Evolutionary conservation across 208 protist species (phyloP).

Genomic region (Crithidia mellificae): DNA sequence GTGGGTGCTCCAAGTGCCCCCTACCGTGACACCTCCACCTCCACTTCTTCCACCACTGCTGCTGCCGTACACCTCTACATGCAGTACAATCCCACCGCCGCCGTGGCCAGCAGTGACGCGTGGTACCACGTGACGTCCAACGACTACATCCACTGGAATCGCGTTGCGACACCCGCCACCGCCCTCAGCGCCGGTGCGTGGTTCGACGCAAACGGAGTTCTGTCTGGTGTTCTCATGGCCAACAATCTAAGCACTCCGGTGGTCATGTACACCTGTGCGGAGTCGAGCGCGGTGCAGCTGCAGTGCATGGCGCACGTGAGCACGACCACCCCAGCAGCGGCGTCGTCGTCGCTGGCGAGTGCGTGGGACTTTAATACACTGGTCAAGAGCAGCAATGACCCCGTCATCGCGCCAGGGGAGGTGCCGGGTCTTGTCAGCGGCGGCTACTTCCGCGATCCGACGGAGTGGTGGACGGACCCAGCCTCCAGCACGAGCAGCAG

Average conservation of each 20-base stretch:
- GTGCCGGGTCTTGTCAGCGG: slow-evolving; percentile 32
- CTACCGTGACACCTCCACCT: slow-evolving; percentile 53
- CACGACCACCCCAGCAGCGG: too few relatives aligned
- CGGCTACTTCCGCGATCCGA: slow-evolving; percentile 48
- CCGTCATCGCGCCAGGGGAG: slow-evolving; percentile 31
- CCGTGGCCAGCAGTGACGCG: slow-evolving; percentile 40
- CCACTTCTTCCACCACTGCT: too few relatives aligned
- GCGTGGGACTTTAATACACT: slow-evolving; percentile 21
- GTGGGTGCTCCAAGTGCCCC: slow-evolving; percentile 61
- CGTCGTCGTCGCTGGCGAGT: too few relatives aligned
- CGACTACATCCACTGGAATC: slow-evolving; percentile 53
- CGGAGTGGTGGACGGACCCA: slow-evolving; percentile 44
- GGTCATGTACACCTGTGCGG: slow-evolving; percentile 48
- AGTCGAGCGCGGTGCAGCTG: slow-evolving; percentile 32
- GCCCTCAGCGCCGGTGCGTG: slow-evolving; percentile 38
- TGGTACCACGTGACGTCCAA: slow-evolving; percentile 55
- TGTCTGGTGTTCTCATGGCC: slow-evolving; percentile 41
- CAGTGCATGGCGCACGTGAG: slow-evolving; percentile 45
- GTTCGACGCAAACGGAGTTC: slow-evolving; percentile 40
- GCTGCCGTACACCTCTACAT: slow-evolving; percentile 62
- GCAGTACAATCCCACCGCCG: slow-evolving; percentile 58
- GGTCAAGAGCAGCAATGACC: slow-evolving; percentile 38
- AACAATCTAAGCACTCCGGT: slow-evolving; percentile 37
- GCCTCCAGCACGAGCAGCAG: slow-evolving; percentile 22
- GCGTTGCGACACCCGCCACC: slow-evolving; percentile 14